Percentiles rank a stretch among this genome's conserved stretches.
These are phyloP conservation scores for baker's yeast (Saccharomyces cerevisiae) DNA, from an alignment of 805 yeast species.

Conservation along the genomic window DNA sequence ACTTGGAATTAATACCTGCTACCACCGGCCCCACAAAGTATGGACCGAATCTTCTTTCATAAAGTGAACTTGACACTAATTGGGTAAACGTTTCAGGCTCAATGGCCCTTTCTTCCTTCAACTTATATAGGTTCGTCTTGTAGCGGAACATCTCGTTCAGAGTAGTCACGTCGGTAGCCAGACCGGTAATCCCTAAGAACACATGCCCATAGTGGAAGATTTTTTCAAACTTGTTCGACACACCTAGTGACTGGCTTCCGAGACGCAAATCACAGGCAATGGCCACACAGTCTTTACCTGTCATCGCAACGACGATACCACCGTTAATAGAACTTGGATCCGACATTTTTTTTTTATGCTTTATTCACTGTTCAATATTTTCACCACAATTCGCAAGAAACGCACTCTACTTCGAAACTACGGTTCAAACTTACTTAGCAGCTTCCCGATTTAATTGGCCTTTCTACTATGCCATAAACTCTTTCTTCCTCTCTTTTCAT, in stretches of 20 bases:
- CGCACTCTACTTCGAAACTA: neutral
- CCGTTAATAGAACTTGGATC: constrained; percentile 79
- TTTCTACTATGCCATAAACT: neutral
- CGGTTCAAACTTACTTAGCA: neutral
- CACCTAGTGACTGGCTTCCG: constrained; percentile 89
- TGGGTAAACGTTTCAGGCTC: constrained; percentile 94
- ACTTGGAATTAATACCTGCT: constrained; percentile 83
- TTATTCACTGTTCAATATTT: neutral
- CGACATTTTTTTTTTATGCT: constrained; percentile 40
- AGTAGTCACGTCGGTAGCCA: constrained; percentile 90
- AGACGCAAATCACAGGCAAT: constrained; percentile 92
- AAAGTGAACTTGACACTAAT: constrained; percentile 80
- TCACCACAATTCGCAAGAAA: neutral
- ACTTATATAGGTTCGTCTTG: constrained; percentile 79
- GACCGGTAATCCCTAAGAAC: constrained; percentile 86
- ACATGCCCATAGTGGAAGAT: constrained; percentile 79
- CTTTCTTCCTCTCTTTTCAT: neutral
- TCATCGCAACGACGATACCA: constrained; percentile 98
- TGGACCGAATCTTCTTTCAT: constrained; percentile 90
- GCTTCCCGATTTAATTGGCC: neutral
- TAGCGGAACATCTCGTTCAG: constrained; percentile 72
- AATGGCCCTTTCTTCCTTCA: constrained; percentile 83
- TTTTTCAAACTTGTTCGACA: constrained; percentile 88
- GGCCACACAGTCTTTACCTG: constrained; percentile 96
- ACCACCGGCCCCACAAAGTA: constrained; percentile 95